Evolutionary conservation across 495 filamentous ascomycete genomes (phyloP).

Genomic region (Penicillium soppii): DNA sequence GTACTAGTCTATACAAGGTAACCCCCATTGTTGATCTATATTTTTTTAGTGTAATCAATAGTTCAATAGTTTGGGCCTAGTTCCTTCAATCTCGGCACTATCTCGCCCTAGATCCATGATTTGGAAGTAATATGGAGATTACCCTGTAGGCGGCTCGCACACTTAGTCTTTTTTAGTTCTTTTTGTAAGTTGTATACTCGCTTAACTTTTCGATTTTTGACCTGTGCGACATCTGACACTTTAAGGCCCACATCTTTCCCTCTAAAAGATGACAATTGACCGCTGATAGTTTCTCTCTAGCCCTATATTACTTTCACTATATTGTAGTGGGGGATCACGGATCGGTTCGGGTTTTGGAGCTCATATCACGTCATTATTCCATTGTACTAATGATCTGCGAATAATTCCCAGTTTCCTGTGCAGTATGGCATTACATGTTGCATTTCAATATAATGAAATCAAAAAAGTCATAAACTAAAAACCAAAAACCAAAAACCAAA

Average conservation of each 20-base stretch:
- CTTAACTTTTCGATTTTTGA: constrained; percentile 3
- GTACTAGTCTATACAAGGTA: constrained; percentile 1
- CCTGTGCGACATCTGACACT: constrained; percentile 19
- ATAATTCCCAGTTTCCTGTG: background rate
- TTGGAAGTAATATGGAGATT: constrained; percentile 18
- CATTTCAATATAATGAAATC: background rate
- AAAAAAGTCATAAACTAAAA: background rate
- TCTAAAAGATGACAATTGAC: background rate
- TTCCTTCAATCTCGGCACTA: constrained; percentile 13
- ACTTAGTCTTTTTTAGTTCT: background rate
- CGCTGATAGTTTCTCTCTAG: background rate
- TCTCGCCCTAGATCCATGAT: constrained; percentile 12
- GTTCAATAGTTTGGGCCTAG: constrained; percentile 18
- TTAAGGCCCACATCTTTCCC: background rate
- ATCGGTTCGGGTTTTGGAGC: constrained; percentile 3
- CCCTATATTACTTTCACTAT: too few species aligned
- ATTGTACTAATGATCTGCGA: background rate
- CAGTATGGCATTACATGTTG: too few species aligned
- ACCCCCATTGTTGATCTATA: constrained; percentile 4
- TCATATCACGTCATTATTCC: too few species aligned
- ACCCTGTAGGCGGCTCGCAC: too few species aligned
- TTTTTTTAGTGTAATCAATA: constrained; percentile 14
- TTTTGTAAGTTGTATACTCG: background rate
- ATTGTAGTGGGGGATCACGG: background rate
- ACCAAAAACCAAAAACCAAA: background rate